These are phyloP conservation scores for Fraxinus quadrangulata DNA, from an alignment of 257 asterid genomes.

Conservation along the genomic window DNA sequence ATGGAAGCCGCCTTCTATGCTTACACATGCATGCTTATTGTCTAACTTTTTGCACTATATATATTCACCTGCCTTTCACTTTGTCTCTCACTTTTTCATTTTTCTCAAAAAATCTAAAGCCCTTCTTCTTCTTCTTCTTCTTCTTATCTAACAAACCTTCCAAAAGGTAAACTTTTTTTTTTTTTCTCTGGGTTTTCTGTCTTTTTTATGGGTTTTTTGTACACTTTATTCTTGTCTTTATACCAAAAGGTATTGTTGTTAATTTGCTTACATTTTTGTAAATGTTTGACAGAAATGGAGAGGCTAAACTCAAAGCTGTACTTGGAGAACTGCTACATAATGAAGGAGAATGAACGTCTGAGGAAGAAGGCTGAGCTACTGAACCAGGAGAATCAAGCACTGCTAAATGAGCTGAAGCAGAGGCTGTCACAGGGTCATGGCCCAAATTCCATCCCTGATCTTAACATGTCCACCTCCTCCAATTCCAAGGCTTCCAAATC, in stretches of 20 bases:
- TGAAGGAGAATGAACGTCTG: constrained; percentile 75
- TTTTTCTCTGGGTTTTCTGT: not conserved
- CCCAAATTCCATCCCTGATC: constrained; percentile 42
- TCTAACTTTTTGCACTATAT: constrained; percentile 51
- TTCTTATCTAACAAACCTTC: constrained; percentile 27
- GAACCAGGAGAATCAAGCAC: constrained; percentile 75
- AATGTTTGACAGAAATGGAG: constrained; percentile 48
- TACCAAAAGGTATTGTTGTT: constrained; percentile 1
- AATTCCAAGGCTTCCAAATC: constrained; percentile 41
- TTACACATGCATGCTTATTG: constrained; percentile 72
- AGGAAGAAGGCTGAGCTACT: constrained; percentile 73
- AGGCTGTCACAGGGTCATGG: constrained; percentile 44
- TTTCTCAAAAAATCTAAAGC: not conserved
- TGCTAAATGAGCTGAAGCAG: constrained; percentile 61
- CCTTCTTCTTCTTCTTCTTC: constrained; percentile 28
- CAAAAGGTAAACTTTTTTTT: constrained; percentile 59
- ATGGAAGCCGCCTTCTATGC: constrained; percentile 59
- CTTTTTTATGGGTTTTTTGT: constrained; percentile 1
- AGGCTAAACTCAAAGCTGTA: constrained; percentile 67
- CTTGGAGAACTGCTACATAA: constrained; percentile 69
- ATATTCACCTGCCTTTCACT: constrained; percentile 36
- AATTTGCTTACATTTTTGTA: constrained; percentile 12
- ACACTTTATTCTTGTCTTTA: not conserved
- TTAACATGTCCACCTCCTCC: constrained; percentile 39
- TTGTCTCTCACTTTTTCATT: constrained; percentile 31